A percentile compares a stretch with the other conserved stretches of the same genome.
These are phyloP conservation scores for Clarkia xantiana DNA, from an alignment of 345 rosid species.

Conservation along the genomic window DNA sequence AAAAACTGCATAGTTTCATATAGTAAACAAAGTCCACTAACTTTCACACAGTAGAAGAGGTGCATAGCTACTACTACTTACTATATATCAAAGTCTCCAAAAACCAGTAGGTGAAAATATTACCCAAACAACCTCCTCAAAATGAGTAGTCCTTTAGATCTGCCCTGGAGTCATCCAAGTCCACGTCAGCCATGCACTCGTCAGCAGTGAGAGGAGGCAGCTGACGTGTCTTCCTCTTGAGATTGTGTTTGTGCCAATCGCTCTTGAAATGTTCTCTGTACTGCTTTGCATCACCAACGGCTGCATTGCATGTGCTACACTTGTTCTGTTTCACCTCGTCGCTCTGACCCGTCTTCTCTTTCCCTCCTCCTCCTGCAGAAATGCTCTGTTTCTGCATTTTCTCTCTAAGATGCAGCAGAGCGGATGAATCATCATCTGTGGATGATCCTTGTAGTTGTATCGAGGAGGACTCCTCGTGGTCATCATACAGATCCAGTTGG, in stretches of 20 bases:
- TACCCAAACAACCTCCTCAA: too few species aligned
- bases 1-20: too few species aligned
- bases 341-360: conserved; percentile 19
- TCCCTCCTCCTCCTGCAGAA: conserved; percentile 20
- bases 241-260: conserved; percentile 94
- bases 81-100: too few species aligned
- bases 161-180: conserved; percentile 44
- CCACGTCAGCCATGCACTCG: conserved; percentile 64
- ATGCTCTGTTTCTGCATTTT: conserved; percentile 45
- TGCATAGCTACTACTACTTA: too few species aligned
- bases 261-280: conserved; percentile 89
- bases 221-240: conserved; percentile 74
- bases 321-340: conserved; percentile 50
- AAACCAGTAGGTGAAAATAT: too few species aligned
- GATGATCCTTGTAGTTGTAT: conserved; percentile 14
- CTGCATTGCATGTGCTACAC: conserved; percentile 78
- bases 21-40: too few species aligned
- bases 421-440: conserved; percentile 17
- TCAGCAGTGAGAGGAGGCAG: conserved; percentile 72
- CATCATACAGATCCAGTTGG: conserved; percentile 63
- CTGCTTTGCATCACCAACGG: conserved; percentile 62
- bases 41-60: too few species aligned
- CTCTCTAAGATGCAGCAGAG: conserved; percentile 26
- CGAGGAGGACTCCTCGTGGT: conserved; percentile 36
- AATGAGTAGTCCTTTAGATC: conserved; percentile 93